Evolutionary conservation across 441 rosid species (phyloP).

Genomic region (Mallotus japonicus): DNA sequence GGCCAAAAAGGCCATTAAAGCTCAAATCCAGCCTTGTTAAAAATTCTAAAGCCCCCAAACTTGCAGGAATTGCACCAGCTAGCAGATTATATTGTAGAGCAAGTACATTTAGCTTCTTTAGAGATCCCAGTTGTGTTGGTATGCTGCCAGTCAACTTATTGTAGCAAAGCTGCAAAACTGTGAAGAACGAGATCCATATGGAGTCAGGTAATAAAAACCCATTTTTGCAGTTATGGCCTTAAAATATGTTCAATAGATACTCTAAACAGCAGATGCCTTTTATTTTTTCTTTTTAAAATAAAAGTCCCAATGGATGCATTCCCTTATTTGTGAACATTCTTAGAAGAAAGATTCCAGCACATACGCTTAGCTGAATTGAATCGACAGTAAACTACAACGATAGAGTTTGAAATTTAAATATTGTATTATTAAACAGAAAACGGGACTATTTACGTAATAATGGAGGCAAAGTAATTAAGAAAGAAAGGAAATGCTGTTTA

Average conservation of each 20-base stretch:
- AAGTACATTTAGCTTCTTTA: conserved; percentile 67
- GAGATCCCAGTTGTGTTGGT: conserved; percentile 76
- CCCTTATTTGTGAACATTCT: neutral
- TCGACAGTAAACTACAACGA: neutral
- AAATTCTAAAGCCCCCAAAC: conserved; percentile 58
- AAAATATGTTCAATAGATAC: neutral
- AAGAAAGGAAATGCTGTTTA: neutral
- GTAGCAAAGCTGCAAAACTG: conserved; percentile 92
- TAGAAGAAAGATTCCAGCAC: neutral
- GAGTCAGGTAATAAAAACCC: neutral
- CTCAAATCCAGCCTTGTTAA: conserved; percentile 80
- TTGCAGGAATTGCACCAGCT: conserved; percentile 86
- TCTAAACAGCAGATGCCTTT: neutral
- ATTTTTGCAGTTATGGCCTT: neutral
- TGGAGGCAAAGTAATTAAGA: neutral
- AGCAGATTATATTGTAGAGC: conserved; percentile 73
- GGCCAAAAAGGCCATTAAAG: conserved; percentile 72
- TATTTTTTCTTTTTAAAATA: neutral
- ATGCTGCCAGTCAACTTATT: conserved; percentile 75
- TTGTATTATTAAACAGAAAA: neutral
- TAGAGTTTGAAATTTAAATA: neutral
- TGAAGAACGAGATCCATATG: conserved; percentile 13
- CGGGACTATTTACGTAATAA: conserved; percentile 5
- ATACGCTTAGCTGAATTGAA: neutral
- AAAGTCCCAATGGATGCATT: neutral